Base-by-base conservation (phyloP, 2,329 filamentous ascomycete genomes). In the Huntiella moniliformis region DNA sequence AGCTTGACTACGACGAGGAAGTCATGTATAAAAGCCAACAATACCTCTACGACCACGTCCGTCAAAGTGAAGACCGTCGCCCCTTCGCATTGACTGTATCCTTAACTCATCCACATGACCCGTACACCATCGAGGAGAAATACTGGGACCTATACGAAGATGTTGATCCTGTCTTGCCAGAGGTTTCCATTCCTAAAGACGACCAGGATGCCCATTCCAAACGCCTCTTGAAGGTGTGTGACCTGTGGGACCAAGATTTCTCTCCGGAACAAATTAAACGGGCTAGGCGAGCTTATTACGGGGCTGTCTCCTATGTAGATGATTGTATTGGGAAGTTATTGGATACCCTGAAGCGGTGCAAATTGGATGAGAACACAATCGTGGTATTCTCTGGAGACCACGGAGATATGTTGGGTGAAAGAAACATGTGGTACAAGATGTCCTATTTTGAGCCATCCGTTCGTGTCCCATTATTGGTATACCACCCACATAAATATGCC, bases 351-450 rank as follows among this genome's bases (percentile, higher is more conserved):
- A 80, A 86, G 59, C 72, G 85, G 50, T 88, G 84, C 57, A 74
- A 78, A 5, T 67, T 95, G 38, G 79, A 79, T 50, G 77, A 93
- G 32, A 76, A 94, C 62, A 95, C 87, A 10, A 86, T 94, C 54
- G 69, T 95, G 55, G 77, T 95, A 53, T 95, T 95, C 64, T 87
- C 81, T 49, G 86, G 87, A 38, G 87, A 95, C 59, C 87, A 95
- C 57, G 87, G 87, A 47, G 87, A 95, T 61, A 95, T 95, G 87
- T 73, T 95, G 5, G 87, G 87, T 49, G 87, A 95, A 67, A 78
- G 85, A 45, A 82, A 82, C 4, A 67, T 95, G 40, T 95, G 87
- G 87, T 87, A 94, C 68, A 95, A 95, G 71, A 95, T 95, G 87
- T 85, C 77, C 57, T 95, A 91, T 72, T 94, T 86, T 56, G 87